Conservation (phyloP, 2,329 filamentous ascomycete genomes). For the Arthrobotrys megalospora region DNA sequence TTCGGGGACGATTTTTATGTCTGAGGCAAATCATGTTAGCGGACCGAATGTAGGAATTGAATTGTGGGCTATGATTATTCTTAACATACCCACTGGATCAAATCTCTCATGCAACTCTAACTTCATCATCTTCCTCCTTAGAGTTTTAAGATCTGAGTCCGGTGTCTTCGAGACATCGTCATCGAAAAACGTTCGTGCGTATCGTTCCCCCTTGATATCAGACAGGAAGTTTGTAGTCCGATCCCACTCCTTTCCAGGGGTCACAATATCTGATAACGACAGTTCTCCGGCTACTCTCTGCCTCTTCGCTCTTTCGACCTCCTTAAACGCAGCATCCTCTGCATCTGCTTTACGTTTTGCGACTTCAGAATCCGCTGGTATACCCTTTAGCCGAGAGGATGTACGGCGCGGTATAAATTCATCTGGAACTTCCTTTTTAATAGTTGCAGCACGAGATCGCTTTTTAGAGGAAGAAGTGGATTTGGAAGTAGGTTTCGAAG, state of each 20-base stretch:
- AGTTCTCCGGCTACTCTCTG: slow-evolving; percentile 76
- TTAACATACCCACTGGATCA: slow-evolving; percentile 78
- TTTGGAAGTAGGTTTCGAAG: slow-evolving; percentile 3
- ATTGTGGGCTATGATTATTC: not conserved
- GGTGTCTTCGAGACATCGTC: slow-evolving; percentile 85
- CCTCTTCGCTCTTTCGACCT: slow-evolving; percentile 75
- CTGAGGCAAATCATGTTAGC: slow-evolving; percentile 68
- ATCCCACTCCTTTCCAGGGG: slow-evolving; percentile 81
- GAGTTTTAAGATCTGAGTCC: slow-evolving; percentile 79
- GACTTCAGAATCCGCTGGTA: slow-evolving; percentile 77
- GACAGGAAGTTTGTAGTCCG: slow-evolving; percentile 74
- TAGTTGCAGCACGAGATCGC: slow-evolving; percentile 68
- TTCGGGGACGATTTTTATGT: slow-evolving; percentile 92
- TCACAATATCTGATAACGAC: slow-evolving; percentile 82
- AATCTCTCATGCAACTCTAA: slow-evolving; percentile 87
- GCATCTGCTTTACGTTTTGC: slow-evolving; percentile 79
- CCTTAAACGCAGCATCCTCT: slow-evolving; percentile 73
- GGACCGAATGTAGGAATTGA: not conserved
- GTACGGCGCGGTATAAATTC: slow-evolving; percentile 72
- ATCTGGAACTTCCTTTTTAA: slow-evolving; percentile 75
- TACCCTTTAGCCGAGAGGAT: slow-evolving; percentile 75
- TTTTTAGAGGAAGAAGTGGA: slow-evolving; percentile 32
- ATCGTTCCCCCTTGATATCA: slow-evolving; percentile 77
- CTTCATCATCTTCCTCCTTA: slow-evolving; percentile 82
- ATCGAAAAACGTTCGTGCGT: slow-evolving; percentile 87